These are phyloP conservation scores for Quercus ilex DNA, from an alignment of 306 rosid genomes.

Conservation along the genomic window DNA sequence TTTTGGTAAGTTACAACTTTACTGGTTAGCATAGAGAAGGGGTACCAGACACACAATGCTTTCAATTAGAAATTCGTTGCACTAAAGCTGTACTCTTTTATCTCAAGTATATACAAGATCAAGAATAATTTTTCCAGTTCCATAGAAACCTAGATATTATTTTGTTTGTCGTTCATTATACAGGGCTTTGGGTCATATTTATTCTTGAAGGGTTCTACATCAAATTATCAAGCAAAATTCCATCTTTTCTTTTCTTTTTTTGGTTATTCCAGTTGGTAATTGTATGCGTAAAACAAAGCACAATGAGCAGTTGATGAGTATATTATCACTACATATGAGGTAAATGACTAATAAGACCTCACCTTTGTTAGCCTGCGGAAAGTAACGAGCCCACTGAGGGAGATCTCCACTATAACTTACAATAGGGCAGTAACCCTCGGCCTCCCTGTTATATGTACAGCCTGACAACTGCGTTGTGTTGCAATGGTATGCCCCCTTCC, in stretches of 20 bases:
- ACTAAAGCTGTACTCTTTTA: neutral
- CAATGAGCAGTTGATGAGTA: neutral
- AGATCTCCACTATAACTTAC: conserved; percentile 85
- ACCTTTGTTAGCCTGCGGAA: conserved; percentile 93
- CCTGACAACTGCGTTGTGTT: conserved; percentile 90
- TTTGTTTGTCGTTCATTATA: neutral
- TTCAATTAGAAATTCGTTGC: neutral
- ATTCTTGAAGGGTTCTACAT: neutral
- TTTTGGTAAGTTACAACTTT: neutral
- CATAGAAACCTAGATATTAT: neutral
- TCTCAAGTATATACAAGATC: neutral
- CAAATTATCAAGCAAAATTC: neutral
- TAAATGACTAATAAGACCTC: conserved; percentile 6
- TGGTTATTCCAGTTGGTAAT: neutral
- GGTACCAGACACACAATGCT: neutral
- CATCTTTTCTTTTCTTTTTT: neutral
- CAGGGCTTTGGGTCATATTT: neutral
- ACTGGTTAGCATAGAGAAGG: neutral
- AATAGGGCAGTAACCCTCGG: conserved; percentile 98
- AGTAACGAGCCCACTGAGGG: conserved; percentile 95
- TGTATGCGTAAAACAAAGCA: neutral
- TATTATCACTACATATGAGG: conserved; percentile 7
- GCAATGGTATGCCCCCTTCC: conserved; percentile 99
- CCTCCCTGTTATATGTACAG: conserved; percentile 97
- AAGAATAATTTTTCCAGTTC: neutral